Evolutionary conservation across 129 eudicot species (phyloP).

Genomic region (Oenanthe sinensis): DNA sequence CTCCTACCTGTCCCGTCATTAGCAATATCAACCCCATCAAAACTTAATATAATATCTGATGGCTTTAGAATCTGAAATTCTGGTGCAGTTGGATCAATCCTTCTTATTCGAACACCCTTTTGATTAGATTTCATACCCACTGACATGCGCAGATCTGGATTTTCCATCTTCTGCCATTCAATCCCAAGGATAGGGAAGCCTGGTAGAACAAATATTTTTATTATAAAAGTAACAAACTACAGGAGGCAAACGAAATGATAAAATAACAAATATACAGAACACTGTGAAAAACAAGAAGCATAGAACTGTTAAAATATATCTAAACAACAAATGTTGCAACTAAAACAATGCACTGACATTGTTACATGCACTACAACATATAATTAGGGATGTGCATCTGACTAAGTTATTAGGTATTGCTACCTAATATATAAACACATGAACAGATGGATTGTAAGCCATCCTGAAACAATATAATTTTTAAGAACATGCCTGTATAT

Average conservation of each 20-base stretch:
- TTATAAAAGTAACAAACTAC: background rate
- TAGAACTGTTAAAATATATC: background rate
- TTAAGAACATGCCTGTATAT: conserved; percentile 49
- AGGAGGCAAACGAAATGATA: background rate
- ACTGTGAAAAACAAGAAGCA: background rate
- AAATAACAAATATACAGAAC: background rate
- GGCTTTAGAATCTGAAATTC: conserved; percentile 67
- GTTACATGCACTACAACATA: background rate
- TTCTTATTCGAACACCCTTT: conserved; percentile 89
- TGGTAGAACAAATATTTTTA: conserved; percentile 13
- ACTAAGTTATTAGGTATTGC: background rate
- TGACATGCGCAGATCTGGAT: conserved; percentile 79
- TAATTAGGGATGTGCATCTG: background rate
- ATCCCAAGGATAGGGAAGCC: conserved; percentile 95
- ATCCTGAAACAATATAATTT: background rate
- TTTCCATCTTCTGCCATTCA: conserved; percentile 99
- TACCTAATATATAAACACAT: background rate
- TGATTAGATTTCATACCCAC: conserved; percentile 87
- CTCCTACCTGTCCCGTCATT: conserved; percentile 92
- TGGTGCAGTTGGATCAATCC: conserved; percentile 88
- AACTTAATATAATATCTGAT: conserved; percentile 88
- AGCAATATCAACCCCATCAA: conserved; percentile 85
- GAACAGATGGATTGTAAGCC: background rate
- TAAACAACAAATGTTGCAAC: background rate
- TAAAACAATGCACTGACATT: background rate